Evolutionary conservation across 129 eudicot species (phyloP).

Genomic region (Mikania micrantha): DNA sequence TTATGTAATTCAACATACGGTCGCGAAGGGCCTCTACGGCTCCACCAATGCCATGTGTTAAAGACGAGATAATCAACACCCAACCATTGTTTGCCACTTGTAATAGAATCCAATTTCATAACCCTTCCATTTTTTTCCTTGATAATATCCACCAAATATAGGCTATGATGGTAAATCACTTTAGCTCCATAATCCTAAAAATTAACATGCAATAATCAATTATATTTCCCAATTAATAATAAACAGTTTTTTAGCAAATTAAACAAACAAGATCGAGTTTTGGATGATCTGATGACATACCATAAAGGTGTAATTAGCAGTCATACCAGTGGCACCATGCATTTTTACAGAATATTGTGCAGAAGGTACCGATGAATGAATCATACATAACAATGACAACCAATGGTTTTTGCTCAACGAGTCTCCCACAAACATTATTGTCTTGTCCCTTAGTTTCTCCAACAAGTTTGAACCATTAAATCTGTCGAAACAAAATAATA

Average conservation of each 20-base stretch:
- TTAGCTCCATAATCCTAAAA: conserved; percentile 54
- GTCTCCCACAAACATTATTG: conserved; percentile 72
- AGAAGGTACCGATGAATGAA: conserved; percentile 45
- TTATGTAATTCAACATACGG: conserved; percentile 30
- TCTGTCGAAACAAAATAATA: conserved; percentile 14
- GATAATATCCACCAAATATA: conserved; percentile 60
- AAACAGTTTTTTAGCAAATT: not conserved
- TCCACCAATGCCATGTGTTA: conserved; percentile 97
- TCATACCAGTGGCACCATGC: conserved; percentile 5
- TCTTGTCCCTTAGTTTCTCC: conserved; percentile 44
- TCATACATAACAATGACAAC: conserved; percentile 60
- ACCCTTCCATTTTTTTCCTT: conserved; percentile 38
- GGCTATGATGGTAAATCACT: conserved; percentile 39
- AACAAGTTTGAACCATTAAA: conserved; percentile 40
- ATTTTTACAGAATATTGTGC: conserved; percentile 10
- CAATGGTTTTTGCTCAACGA: conserved; percentile 65
- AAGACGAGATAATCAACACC: conserved; percentile 52
- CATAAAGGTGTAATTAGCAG: conserved; percentile 25
- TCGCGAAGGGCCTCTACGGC: conserved; percentile 39
- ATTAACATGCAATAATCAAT: not conserved
- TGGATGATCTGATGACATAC: not conserved
- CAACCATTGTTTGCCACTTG: conserved; percentile 47
- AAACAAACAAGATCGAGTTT: not conserved
- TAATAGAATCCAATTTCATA: conserved; percentile 51
- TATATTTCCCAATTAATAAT: not conserved